Evolutionary conservation across 1,284 basidiomycete species (phyloP).

Genomic region (Leccinum pachyderme): DNA sequence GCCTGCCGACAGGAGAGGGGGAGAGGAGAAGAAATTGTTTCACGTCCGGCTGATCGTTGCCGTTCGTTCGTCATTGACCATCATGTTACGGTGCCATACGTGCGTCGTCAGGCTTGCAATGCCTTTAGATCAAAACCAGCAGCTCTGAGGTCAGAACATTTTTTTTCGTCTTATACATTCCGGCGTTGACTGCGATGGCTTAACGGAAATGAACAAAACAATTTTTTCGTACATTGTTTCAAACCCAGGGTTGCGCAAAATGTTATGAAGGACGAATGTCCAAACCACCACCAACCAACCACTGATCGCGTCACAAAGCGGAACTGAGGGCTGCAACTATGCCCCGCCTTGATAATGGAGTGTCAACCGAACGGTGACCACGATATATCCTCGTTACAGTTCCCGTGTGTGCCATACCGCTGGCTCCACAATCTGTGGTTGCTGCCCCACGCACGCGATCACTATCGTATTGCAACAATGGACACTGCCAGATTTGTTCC

Average conservation of each 20-base stretch:
- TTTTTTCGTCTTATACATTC: constrained; percentile 18
- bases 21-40: constrained; percentile 20
- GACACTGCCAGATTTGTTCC: constrained; percentile 21
- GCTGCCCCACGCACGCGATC: constrained; percentile 10
- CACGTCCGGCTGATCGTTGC: constrained; percentile 3
- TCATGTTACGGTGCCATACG: neutral
- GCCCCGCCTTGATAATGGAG: neutral
- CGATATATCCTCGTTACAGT: constrained; percentile 14
- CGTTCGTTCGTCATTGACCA: constrained; percentile 20
- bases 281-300: neutral
- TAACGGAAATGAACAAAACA: constrained; percentile 31
- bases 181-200: constrained; percentile 19
- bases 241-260: constrained; percentile 17
- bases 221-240: constrained; percentile 20
- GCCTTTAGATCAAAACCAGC: constrained; percentile 7
- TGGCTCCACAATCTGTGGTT: constrained; percentile 23
- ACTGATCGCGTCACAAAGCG: constrained; percentile 11
- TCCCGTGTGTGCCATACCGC: constrained; percentile 9
- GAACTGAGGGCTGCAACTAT: neutral
- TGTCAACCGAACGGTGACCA: neutral
- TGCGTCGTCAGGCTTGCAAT: neutral
- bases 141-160: constrained; percentile 15
- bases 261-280: constrained; percentile 4
- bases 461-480: constrained; percentile 23
- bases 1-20: neutral